phyloP scores from a whole-genome alignment of 257 asterid species.

The Forsythia suspensa region DNA sequence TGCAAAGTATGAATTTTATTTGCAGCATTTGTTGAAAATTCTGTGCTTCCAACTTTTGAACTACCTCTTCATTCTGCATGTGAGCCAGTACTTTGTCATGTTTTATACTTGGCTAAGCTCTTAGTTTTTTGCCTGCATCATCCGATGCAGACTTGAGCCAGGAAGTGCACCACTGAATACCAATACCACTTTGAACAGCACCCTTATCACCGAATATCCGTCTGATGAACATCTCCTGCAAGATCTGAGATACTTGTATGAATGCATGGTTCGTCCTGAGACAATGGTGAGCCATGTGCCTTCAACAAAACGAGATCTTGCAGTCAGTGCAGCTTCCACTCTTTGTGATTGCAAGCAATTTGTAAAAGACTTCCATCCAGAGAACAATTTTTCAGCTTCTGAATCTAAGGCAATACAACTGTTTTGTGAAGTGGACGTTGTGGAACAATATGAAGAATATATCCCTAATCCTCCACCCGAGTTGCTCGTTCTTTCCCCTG shows the following conservation, averaged over 20 bases:
- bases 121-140: not conserved
- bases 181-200: constrained; percentile 20
- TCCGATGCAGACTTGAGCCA: constrained; percentile 69
- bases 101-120: not conserved
- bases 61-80: not conserved
- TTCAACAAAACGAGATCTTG: constrained; percentile 41
- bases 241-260: constrained; percentile 70
- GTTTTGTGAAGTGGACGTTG: constrained; percentile 73
- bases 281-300: constrained; percentile 51
- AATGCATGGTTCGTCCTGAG: constrained; percentile 69
- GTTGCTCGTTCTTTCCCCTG: constrained; percentile 55
- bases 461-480: constrained; percentile 76
- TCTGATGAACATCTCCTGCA: constrained; percentile 65
- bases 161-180: constrained; percentile 43
- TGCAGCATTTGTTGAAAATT: not conserved
- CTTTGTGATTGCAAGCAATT: constrained; percentile 93
- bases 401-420: constrained; percentile 54
- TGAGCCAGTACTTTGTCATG: not conserved
- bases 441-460: constrained; percentile 51
- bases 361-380: constrained; percentile 68
- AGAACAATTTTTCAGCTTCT: constrained; percentile 30
- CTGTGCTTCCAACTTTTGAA: not conserved
- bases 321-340: constrained; percentile 49
- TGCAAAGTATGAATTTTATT: not conserved
- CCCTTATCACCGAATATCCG: constrained; percentile 35